A percentile compares a stretch with the other conserved stretches of the same genome.
These are phyloP conservation scores for Phytophthora multivora DNA, from an alignment of 352 stramenopile species.

Conservation along the genomic window DNA sequence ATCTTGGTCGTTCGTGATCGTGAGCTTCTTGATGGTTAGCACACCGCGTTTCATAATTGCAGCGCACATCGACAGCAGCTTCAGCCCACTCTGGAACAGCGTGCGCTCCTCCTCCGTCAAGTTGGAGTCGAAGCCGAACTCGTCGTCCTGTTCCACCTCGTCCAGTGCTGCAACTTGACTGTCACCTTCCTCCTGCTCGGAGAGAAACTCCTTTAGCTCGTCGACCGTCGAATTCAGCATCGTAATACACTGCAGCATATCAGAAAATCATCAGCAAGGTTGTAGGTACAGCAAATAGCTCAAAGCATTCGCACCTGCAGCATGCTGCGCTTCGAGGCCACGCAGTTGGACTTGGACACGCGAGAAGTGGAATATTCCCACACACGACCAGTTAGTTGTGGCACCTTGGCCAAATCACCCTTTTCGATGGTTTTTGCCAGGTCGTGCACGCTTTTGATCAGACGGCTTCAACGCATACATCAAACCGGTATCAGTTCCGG, in stretches of 20 bases:
- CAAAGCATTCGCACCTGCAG: conserved; percentile 54
- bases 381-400: conserved; percentile 79
- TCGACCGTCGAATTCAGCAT: conserved; percentile 85
- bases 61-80: conserved; percentile 74
- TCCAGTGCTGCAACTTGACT: conserved; percentile 32
- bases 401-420: conserved; percentile 56
- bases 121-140: conserved; percentile 79
- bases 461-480: conserved; percentile 39
- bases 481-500: neutral
- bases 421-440: conserved; percentile 51
- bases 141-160: conserved; percentile 71
- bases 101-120: conserved; percentile 68
- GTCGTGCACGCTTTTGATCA: conserved; percentile 78
- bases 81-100: conserved; percentile 69
- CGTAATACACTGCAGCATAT: conserved; percentile 58
- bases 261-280: neutral
- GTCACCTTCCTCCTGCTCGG: conserved; percentile 46
- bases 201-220: conserved; percentile 79
- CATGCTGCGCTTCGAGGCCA: conserved; percentile 87
- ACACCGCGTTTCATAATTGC: conserved; percentile 84
- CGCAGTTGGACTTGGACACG: conserved; percentile 87
- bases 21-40: conserved; percentile 77
- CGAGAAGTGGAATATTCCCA: conserved; percentile 78
- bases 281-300: neutral
- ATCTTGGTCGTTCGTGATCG: conserved; percentile 58